These are phyloP conservation scores for Pythium dissimile DNA, from an alignment of 352 stramenopile genomes.

Conservation along the genomic window DNA sequence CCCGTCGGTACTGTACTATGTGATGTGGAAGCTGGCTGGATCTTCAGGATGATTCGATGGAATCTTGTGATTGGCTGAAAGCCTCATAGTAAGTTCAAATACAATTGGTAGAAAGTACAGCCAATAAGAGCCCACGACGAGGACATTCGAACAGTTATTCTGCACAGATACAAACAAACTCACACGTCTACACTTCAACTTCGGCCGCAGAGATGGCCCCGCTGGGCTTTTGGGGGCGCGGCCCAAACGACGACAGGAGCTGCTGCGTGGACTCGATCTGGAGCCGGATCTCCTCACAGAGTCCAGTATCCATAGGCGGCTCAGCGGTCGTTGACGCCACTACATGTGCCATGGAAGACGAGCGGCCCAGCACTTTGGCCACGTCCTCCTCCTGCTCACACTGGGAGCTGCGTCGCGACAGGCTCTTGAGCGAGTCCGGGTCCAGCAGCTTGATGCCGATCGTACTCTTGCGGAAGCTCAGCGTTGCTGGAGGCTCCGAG, in stretches of 20 bases:
- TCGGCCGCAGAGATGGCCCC: background rate
- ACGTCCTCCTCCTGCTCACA: slow-evolving; percentile 3
- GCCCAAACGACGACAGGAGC: slow-evolving; percentile 51
- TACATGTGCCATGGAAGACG: too few relatives aligned
- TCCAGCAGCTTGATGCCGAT: slow-evolving; percentile 27
- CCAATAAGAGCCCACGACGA: slow-evolving; percentile 10
- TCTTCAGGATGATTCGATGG: too few relatives aligned
- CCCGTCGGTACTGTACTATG: too few relatives aligned
- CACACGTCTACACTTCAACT: slow-evolving; percentile 21
- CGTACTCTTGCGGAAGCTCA: background rate
- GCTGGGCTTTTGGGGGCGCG: slow-evolving; percentile 2
- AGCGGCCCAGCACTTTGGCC: slow-evolving; percentile 8
- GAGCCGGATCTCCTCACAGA: slow-evolving; percentile 50
- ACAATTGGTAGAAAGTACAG: slow-evolving; percentile 19
- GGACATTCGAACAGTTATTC: too few relatives aligned
- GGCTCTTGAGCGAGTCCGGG: slow-evolving; percentile 1
- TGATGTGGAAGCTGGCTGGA: too few relatives aligned
- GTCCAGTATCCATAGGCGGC: slow-evolving; percentile 1
- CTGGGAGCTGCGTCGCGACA: background rate
- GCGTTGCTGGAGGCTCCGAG: background rate
- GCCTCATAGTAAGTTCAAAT: slow-evolving; percentile 7
- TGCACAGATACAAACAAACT: slow-evolving; percentile 2
- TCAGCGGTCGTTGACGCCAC: too few relatives aligned
- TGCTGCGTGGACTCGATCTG: slow-evolving; percentile 68
- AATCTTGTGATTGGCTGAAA: background rate